Evolutionary conservation across 2,329 filamentous ascomycete genomes (phyloP).

Genomic region (Botryotinia calthae): DNA sequence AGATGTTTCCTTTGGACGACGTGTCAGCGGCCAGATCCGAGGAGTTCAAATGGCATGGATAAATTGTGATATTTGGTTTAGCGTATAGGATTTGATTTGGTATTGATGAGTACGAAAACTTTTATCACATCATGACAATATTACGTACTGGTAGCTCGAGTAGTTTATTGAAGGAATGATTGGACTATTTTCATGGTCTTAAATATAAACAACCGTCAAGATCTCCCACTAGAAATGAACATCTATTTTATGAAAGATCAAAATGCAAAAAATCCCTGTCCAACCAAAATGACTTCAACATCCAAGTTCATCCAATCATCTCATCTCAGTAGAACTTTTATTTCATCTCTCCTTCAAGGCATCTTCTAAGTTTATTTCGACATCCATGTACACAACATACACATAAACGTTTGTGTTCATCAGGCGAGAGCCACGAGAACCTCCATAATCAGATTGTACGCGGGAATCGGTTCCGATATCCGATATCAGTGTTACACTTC

Average conservation of each 20-base stretch:
- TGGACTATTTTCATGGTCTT: too few relatives aligned
- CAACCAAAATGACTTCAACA: too few relatives aligned
- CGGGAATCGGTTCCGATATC: neutral
- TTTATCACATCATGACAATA: rapidly evolving
- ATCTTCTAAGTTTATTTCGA: neutral
- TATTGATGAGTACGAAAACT: neutral
- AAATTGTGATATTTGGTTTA: neutral
- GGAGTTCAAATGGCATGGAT: rapidly evolving
- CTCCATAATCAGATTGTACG: neutral
- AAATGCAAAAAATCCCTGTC: neutral
- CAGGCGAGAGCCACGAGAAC: neutral
- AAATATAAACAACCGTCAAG: too few relatives aligned
- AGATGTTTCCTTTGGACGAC: rapidly evolving
- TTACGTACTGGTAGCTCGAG: neutral
- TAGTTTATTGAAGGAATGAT: too few relatives aligned
- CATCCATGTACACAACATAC: neutral
- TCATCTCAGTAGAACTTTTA: neutral
- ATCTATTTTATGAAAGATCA: neutral
- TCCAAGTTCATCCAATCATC: neutral
- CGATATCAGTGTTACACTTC: neutral
- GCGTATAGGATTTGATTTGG: rapidly evolving
- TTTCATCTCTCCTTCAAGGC: neutral
- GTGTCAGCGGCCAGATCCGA: neutral
- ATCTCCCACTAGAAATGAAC: too few relatives aligned
- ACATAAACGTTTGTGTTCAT: neutral